phyloP scores from a whole-genome alignment of 129 eudicot genomes.

The Helianthus annuus region HanXRQr2.0-SUNRISE NC_035441.2:129104943-129105442 shows the following conservation, averaged over 20 bases:
- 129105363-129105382: constrained; percentile 86
- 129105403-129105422: constrained; percentile 28
- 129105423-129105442: constrained; percentile 16
- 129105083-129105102: constrained; percentile 74
- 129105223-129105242: constrained; percentile 94
- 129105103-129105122: constrained; percentile 74
- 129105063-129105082: constrained; percentile 86
- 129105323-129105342: constrained; percentile 81
- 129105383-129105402: constrained; percentile 99
- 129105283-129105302: constrained; percentile 73
- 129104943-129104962: background rate
- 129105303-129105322: constrained; percentile 86
- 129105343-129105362: constrained; percentile 88
- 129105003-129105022: constrained; percentile 92
- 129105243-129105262: constrained; percentile 97
- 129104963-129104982: constrained; percentile 7
- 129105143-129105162: constrained; percentile 85
- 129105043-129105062: constrained; percentile 58
- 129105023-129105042: constrained; percentile 91
- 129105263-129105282: constrained; percentile 83
- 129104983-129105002: constrained; percentile 82
- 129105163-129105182: constrained; percentile 90
- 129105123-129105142: constrained; percentile 72
- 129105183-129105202: constrained; percentile 72
- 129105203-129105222: constrained; percentile 57